These are phyloP conservation scores for Chlorella sp. DNA, from an alignment of 139 green algal genomes.

Conservation along the genomic window DNA sequence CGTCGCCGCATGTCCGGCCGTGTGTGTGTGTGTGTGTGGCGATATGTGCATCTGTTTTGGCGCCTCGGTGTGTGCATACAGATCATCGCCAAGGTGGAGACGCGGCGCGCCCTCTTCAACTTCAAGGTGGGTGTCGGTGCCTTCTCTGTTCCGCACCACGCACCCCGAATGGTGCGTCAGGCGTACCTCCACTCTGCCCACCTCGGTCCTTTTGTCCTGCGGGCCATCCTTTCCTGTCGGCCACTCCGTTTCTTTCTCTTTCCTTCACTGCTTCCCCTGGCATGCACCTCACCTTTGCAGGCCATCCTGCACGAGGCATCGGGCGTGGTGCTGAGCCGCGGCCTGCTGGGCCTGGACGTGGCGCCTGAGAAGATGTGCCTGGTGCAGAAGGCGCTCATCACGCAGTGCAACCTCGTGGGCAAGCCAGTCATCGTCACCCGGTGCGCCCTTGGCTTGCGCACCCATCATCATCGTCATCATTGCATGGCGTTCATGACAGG, in stretches of 20 bases:
- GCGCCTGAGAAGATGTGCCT: slow-evolving; percentile 79
- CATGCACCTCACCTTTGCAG: slow-evolving; percentile 6
- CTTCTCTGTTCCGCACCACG: not conserved
- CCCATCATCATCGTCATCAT: too few species aligned
- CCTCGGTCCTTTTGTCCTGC: too few species aligned
- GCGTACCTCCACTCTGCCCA: too few species aligned
- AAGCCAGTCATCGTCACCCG: slow-evolving; percentile 83
- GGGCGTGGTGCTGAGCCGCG: slow-evolving; percentile 74
- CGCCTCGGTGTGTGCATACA: slow-evolving; percentile 42
- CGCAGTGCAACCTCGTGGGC: slow-evolving; percentile 69
- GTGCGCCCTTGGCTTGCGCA: too few species aligned
- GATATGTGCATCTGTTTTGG: too few species aligned
- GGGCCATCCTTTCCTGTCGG: too few species aligned
- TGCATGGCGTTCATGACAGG: not conserved
- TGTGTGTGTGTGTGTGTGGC: too few species aligned
- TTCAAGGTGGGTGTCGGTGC: slow-evolving; percentile 16
- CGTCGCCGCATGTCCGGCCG: too few species aligned
- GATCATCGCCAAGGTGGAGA: slow-evolving; percentile 77
- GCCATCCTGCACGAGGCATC: slow-evolving; percentile 62
- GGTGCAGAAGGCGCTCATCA: slow-evolving; percentile 17
- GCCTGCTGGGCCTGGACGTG: slow-evolving; percentile 83
- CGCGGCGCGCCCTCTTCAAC: slow-evolving; percentile 27
- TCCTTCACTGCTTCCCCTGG: not conserved
- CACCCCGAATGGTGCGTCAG: too few species aligned
- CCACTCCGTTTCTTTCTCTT: not conserved